A percentile compares a stretch with the other conserved stretches of the same genome.
phyloP scores from a whole-genome alignment of 192 early-diverging fungal genomes.

The Fimicolochytrium jonesii region DNA sequence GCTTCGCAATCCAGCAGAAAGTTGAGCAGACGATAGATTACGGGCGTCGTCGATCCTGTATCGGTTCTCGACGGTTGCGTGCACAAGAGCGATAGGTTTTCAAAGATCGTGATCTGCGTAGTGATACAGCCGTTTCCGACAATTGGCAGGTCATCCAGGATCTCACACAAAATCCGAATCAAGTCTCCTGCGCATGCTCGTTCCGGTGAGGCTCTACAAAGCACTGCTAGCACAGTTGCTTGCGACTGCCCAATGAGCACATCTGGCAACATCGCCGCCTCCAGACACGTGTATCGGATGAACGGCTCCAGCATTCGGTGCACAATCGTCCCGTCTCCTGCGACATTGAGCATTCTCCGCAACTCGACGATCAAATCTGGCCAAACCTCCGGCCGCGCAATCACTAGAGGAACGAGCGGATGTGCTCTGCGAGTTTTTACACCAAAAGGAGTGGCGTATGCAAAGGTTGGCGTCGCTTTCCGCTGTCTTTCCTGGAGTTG shows the following conservation, averaged over 20 bases:
- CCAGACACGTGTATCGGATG: slow-evolving; percentile 3
- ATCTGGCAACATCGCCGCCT: slow-evolving; percentile 9
- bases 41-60: neutral
- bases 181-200: neutral
- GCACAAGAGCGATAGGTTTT: neutral
- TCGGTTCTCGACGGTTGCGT: neutral
- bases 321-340: neutral
- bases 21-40: slow-evolving; percentile 4
- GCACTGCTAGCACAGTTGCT: neutral
- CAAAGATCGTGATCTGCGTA: neutral
- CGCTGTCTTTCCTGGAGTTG: neutral
- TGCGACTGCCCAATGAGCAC: neutral
- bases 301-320: slow-evolving; percentile 2
- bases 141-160: neutral
- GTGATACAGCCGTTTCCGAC: neutral
- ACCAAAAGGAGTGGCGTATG: slow-evolving; percentile 13
- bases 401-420: slow-evolving; percentile 7
- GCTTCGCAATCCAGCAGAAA: neutral
- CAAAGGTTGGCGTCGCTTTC: neutral
- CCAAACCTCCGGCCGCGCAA: slow-evolving; percentile 7
- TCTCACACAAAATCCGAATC: neutral
- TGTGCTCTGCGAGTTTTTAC: slow-evolving; percentile 10
- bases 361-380: neutral
- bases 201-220: neutral
- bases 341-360: neutral